These are phyloP conservation scores for Loxodes magnus DNA, from an alignment of 73 alveolate genomes.

Conservation along the genomic window DNA sequence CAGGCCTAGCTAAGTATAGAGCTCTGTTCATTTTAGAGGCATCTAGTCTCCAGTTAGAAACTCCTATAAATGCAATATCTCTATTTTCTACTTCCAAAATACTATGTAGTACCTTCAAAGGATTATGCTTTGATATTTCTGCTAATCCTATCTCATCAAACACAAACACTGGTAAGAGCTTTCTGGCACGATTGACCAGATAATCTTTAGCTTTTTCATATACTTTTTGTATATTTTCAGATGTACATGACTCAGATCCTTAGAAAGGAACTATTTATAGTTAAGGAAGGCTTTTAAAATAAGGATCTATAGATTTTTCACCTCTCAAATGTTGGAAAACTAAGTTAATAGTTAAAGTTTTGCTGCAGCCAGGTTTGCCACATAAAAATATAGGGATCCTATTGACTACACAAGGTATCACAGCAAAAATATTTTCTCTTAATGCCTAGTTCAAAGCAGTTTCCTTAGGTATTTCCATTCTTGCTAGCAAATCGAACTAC, in stretches of 20 bases:
- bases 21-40: conserved; percentile 57
- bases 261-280: not conserved
- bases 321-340: conserved; percentile 13
- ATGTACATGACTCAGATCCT: conserved; percentile 18
- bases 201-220: conserved; percentile 2
- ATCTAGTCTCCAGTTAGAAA: conserved; percentile 35
- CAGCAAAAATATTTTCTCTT: conserved; percentile 38
- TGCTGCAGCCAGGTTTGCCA: conserved; percentile 63
- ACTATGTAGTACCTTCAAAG: conserved; percentile 12
- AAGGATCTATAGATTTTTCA: conserved; percentile 1
- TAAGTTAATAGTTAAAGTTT: conserved; percentile 35
- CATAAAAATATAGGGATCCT: conserved; percentile 46
- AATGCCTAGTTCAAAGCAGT: conserved; percentile 28
- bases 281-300: conserved; percentile 1
- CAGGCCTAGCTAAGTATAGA: conserved; percentile 45
- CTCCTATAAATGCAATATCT: conserved; percentile 24
- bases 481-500: not conserved
- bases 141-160: conserved; percentile 25
- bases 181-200: not conserved
- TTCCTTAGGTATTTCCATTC: conserved; percentile 8
- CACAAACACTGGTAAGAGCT: conserved; percentile 10
- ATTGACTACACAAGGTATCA: conserved; percentile 26
- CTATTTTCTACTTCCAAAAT: not conserved
- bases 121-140: conserved; percentile 14
- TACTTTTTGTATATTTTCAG: conserved; percentile 6